phyloP scores from a whole-genome alignment of 768 basidiomycete genomes.

The Agrocybe pediades region DNA sequence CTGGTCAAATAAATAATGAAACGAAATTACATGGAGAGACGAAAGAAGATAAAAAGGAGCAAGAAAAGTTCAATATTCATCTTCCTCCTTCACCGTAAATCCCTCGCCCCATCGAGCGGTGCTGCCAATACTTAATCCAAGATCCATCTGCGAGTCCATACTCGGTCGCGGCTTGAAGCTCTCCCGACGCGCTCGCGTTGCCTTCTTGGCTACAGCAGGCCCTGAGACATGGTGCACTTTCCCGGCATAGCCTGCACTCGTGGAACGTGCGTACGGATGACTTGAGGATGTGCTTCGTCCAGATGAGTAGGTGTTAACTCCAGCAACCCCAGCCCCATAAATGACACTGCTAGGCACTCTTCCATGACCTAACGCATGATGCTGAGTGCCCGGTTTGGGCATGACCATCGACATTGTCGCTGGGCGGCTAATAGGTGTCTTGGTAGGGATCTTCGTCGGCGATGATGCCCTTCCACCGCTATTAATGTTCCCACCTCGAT shows the following conservation, averaged over 20 bases:
- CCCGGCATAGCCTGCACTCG: slow-evolving; percentile 25
- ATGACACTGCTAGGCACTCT: slow-evolving; percentile 39
- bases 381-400: slow-evolving; percentile 51
- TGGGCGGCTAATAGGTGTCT: slow-evolving; percentile 35
- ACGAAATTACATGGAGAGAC: no score
- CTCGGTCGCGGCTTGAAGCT: slow-evolving; percentile 86
- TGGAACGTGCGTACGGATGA: slow-evolving; percentile 25
- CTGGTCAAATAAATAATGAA: not conserved
- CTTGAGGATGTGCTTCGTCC: slow-evolving; percentile 19
- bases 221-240: slow-evolving; percentile 16
- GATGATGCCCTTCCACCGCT: slow-evolving; percentile 37
- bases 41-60: not conserved
- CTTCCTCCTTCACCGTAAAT: slow-evolving; percentile 51
- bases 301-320: slow-evolving; percentile 17
- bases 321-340: slow-evolving; percentile 25
- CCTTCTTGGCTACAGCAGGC: slow-evolving; percentile 45
- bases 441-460: slow-evolving; percentile 52
- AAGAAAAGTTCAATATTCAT: slow-evolving; percentile 36
- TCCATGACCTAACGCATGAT: slow-evolving; percentile 60
- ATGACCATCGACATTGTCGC: slow-evolving; percentile 46
- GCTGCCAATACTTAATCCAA: slow-evolving; percentile 25
- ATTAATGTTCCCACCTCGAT: slow-evolving; percentile 37
- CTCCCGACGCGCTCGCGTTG: slow-evolving; percentile 60
- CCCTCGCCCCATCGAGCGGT: slow-evolving; percentile 32
- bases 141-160: slow-evolving; percentile 45